Percentiles rank a stretch among this genome's conserved stretches.
Conservation (phyloP, 176 grass and related monocot genomes). For the Avena atlantica region DNA sequence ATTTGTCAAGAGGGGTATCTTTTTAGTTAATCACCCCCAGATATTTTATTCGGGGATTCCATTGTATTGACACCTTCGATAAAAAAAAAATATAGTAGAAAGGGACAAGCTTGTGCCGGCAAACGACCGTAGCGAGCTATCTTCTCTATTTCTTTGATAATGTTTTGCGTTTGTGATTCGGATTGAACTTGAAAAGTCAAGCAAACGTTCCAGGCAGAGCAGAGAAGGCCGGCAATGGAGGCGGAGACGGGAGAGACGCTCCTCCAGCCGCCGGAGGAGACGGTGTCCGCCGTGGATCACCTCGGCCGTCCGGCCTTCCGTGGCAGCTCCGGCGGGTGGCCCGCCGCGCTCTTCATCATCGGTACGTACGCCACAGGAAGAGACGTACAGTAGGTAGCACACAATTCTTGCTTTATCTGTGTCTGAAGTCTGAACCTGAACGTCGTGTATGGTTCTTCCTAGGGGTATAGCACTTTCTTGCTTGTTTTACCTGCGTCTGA, state of each 20-base stretch:
- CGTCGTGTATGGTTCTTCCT: too few relatives aligned
- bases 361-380: background rate
- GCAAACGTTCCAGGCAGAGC: background rate
- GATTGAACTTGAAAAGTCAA: too few relatives aligned
- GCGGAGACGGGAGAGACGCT: slow-evolving; percentile 37
- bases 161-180: background rate
- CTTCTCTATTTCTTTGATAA: too few relatives aligned
- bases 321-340: slow-evolving; percentile 53
- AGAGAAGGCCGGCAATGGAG: background rate
- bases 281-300: slow-evolving; percentile 45
- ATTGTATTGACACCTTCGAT: too few relatives aligned
- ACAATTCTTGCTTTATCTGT: background rate
- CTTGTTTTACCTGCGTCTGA: too few relatives aligned
- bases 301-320: slow-evolving; percentile 37
- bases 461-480: background rate
- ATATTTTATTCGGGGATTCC: too few relatives aligned
- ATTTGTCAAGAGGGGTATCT: too few relatives aligned
- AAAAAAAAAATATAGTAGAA: too few relatives aligned
- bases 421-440: background rate
- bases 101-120: too few relatives aligned
- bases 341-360: slow-evolving; percentile 60
- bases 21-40: too few relatives aligned
- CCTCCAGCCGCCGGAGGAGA: slow-evolving; percentile 12
- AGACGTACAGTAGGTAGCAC: background rate
- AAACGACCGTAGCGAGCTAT: too few relatives aligned